Base-by-base conservation (phyloP, 2,329 filamentous ascomycete genomes). In the Lasiodiplodia sp. region DNA sequence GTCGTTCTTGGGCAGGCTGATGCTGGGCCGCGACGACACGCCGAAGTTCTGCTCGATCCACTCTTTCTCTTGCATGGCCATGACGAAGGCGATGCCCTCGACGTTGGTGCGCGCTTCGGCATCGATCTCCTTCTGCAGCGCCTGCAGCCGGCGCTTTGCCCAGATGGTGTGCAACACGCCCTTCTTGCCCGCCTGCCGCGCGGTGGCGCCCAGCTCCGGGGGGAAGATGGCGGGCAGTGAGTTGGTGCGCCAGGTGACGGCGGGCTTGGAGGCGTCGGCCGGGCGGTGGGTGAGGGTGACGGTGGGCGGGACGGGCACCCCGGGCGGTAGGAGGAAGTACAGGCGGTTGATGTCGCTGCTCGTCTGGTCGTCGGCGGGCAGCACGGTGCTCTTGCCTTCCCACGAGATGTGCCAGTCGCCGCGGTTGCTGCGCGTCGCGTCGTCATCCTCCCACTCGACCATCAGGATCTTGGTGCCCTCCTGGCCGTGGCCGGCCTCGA, bases 391-490 rank as follows among this genome's bases (percentile, higher is more conserved):
- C 78, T 96, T 96, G 55, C 92, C 91, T 52, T 94, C 88, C 93
- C 94, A 97, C 2, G 88, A 91, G 23, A 97, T 89, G 69, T 91
- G 87, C 93, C 93, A 97, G 69, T 86, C 86, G 2, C 85, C 86
- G 0, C 75, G 76, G 18, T 84, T 71, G 12, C 80, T 79, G 64
- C 82, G 79, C 2, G 81, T 84, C 52, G 82, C 78, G 69, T 85
- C 82, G 72, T 87, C 86, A 65, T 90, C 88, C 77, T 92, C 89
- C 94, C 94, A 97, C 79, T 97, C 93, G 49, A 97, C 90, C 93
- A 97, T 96, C 73, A 97, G 83, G 71, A 97, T 90, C 83, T 97
- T 97, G 71, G 93, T 96, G 51, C 93, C 93, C 72, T 94, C 91
- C 74, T 93, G 92, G 62, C 89, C 91, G 77, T 87, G 88, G 44